phyloP scores from a whole-genome alignment of 495 filamentous ascomycete species.

The Annulohypoxylon stygium region DNA sequence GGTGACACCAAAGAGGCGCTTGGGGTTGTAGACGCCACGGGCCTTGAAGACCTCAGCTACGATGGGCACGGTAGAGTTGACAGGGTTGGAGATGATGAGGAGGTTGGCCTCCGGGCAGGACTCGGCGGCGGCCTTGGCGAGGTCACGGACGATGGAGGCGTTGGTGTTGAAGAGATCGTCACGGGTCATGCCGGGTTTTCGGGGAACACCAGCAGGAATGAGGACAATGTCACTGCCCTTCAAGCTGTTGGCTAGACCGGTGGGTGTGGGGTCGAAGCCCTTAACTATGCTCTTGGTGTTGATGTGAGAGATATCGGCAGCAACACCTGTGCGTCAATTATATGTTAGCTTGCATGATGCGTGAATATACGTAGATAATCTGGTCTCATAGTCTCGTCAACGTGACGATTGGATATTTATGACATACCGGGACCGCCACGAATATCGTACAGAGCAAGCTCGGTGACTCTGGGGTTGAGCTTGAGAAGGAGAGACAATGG shows the following conservation, averaged over 20 bases:
- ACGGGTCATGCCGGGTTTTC: slow-evolving; percentile 99
- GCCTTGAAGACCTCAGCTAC: slow-evolving; percentile 96
- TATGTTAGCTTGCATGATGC: slow-evolving; percentile 24
- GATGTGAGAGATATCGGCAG: slow-evolving; percentile 96
- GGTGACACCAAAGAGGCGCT: slow-evolving; percentile 98
- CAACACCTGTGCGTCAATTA: slow-evolving; percentile 77
- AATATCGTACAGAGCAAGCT: slow-evolving; percentile 98
- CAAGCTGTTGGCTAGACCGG: slow-evolving; percentile 80
- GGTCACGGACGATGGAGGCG: slow-evolving; percentile 97
- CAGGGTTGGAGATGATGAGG: slow-evolving; percentile 97
- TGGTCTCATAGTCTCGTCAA: background rate
- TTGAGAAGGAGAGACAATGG: slow-evolving; percentile 97
- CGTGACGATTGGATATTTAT: slow-evolving; percentile 19
- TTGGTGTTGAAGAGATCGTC: slow-evolving; percentile 99
- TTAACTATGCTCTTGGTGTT: slow-evolving; percentile 97
- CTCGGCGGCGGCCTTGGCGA: slow-evolving; percentile 94
- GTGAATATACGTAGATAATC: background rate
- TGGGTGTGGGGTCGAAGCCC: slow-evolving; percentile 83
- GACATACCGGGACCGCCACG: slow-evolving; percentile 87
- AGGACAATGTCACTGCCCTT: slow-evolving; percentile 92
- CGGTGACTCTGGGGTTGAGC: slow-evolving; percentile 91
- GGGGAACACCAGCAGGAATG: slow-evolving; percentile 97
- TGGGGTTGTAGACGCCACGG: slow-evolving; percentile 95
- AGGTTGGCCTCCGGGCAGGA: slow-evolving; percentile 92
- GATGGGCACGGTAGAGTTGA: slow-evolving; percentile 99